Conservation (phyloP, 805 yeast species). For the Kodamaea neixiangensis region DNA sequence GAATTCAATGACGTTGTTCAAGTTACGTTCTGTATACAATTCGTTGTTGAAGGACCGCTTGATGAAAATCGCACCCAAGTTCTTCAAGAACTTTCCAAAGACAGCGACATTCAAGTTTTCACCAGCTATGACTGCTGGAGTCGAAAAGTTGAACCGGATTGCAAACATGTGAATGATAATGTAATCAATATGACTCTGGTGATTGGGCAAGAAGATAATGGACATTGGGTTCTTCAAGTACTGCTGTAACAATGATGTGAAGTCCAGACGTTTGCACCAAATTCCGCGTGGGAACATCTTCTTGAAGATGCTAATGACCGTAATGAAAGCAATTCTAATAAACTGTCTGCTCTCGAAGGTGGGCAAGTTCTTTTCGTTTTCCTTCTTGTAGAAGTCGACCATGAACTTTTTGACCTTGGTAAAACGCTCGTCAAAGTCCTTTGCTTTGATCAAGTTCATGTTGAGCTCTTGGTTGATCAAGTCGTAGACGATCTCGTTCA, state of each 20-base stretch:
- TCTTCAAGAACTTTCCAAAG: slow-evolving; percentile 51
- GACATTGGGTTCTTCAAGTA: slow-evolving; percentile 45
- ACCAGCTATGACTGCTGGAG: slow-evolving; percentile 65
- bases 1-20: slow-evolving; percentile 49
- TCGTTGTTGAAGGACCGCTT: slow-evolving; percentile 49
- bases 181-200: slow-evolving; percentile 63
- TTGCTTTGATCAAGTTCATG: slow-evolving; percentile 37
- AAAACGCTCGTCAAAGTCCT: slow-evolving; percentile 34
- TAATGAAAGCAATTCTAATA: slow-evolving; percentile 37
- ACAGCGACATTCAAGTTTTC: slow-evolving; percentile 62
- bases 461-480: slow-evolving; percentile 40
- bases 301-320: slow-evolving; percentile 33
- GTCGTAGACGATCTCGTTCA: slow-evolving; percentile 37
- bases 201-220: slow-evolving; percentile 56
- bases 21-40: slow-evolving; percentile 48
- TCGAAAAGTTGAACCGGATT: slow-evolving; percentile 52
- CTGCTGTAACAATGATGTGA: slow-evolving; percentile 28
- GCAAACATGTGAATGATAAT: slow-evolving; percentile 56
- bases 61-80: slow-evolving; percentile 58
- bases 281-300: slow-evolving; percentile 47
- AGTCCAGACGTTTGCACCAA: slow-evolving; percentile 37
- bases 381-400: slow-evolving; percentile 35
- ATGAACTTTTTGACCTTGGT: slow-evolving; percentile 39
- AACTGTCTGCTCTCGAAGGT: slow-evolving; percentile 26
- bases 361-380: slow-evolving; percentile 42